Conservation (phyloP, 805 yeast genomes). For the Saccharomycopsis javanensis region DNA sequence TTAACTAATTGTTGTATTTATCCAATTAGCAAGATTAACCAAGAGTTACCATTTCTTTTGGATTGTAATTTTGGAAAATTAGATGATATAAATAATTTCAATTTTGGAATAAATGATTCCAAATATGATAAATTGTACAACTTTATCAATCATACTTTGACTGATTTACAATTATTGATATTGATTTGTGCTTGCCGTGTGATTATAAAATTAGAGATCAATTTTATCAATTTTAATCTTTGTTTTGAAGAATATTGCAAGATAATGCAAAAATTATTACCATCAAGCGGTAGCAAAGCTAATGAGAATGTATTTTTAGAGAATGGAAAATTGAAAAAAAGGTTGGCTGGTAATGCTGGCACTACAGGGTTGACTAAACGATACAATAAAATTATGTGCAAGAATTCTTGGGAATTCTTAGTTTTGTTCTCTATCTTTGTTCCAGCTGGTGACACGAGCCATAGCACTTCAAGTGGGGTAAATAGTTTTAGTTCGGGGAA, state of each 20-base stretch:
- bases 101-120: conserved; percentile 23
- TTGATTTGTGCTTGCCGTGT: conserved; percentile 71
- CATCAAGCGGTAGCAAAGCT: not conserved
- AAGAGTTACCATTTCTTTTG: conserved; percentile 22
- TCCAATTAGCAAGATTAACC: conserved; percentile 25
- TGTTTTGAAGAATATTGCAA: conserved; percentile 66
- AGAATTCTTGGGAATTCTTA: not conserved
- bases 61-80: conserved; percentile 14
- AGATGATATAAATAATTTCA: conserved; percentile 19
- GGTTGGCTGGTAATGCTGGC: not conserved
- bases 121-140: conserved; percentile 9
- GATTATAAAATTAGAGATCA: conserved; percentile 45
- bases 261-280: conserved; percentile 22
- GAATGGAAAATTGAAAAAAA: not conserved
- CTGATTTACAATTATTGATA: conserved; percentile 63
- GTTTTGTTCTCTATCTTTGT: not conserved
- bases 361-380: not conserved
- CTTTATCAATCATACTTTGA: conserved; percentile 31
- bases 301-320: not conserved
- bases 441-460: not conserved
- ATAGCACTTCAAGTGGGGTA: not conserved
- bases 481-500: not conserved
- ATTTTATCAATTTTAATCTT: conserved; percentile 63
- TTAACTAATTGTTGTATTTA: conserved; percentile 25
- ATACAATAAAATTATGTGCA: not conserved